These are phyloP conservation scores for Pouteria glomerata DNA, from an alignment of 148 eudicot genomes.

Conservation along the genomic window DNA sequence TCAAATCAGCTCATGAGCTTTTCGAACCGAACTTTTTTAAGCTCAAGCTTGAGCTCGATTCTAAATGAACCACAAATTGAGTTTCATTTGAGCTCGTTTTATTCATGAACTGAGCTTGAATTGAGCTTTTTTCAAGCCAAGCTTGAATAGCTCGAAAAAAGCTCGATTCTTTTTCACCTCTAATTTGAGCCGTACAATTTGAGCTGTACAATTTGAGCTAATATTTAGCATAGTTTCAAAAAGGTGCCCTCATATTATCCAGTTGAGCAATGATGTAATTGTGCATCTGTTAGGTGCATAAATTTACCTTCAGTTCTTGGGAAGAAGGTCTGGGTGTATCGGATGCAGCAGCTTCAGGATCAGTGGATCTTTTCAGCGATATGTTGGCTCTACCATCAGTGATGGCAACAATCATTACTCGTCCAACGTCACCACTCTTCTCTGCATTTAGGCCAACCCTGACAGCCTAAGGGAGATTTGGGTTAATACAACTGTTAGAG, in stretches of 20 bases:
- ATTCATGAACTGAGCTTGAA: no score
- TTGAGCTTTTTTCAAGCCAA: no score
- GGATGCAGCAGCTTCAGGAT: slow-evolving; percentile 64
- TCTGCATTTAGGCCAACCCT: slow-evolving; percentile 95
- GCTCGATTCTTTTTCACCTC: no score
- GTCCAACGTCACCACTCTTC: slow-evolving; percentile 96
- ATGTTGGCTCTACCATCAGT: slow-evolving; percentile 98
- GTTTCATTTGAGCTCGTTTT: no score
- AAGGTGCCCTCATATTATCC: neutral
- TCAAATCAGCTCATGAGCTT: no score
- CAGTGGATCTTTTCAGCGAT: slow-evolving; percentile 87
- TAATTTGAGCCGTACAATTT: no score
- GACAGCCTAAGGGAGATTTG: slow-evolving; percentile 56
- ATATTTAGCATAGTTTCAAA: neutral
- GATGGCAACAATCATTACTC: slow-evolving; percentile 90
- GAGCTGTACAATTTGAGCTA: no score
- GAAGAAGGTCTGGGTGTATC: slow-evolving; percentile 77
- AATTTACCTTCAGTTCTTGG: slow-evolving; percentile 69
- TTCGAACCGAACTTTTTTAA: no score
- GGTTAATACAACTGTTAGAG: neutral
- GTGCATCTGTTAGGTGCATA: neutral
- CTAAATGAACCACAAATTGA: no score
- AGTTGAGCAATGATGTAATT: neutral
- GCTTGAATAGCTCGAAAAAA: no score
- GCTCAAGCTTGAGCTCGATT: no score